Evolutionary conservation across 108 stramenopile species (phyloP), one percentile per base, ranked within the genome.

Genomic region (Cyclotella atomus): DNA sequence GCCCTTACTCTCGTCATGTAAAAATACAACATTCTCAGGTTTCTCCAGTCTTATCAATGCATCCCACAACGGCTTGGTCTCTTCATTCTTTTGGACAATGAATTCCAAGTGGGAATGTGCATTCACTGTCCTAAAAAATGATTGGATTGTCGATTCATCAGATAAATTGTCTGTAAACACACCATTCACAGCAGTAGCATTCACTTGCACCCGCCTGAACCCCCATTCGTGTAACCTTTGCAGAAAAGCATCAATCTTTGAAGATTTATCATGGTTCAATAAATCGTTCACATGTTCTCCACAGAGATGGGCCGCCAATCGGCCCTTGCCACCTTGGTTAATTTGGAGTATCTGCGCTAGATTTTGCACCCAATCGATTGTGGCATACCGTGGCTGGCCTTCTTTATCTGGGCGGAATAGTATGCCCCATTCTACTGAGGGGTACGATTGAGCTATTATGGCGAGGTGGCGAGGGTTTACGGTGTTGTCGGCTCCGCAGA

Each of bases 351-450:
- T 50, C 5, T 33, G 35, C 34, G 46, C 46, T 24, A 79, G 78
- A 19, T 64, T 54, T 7, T 32, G 34, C 24, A 98, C 96, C 95
- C 95, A 98, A 44, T 78, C 71, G 32, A 32, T 36, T 0, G 92
- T 74, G 0, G 96, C 91, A 65, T 96, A 96, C 8, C 97, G 86
- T 2, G 95, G 94, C 64, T 83, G 57, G 32, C 96, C 95, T 70
- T 95, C 95, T 74, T 91, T 91, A 77, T 98, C 97, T 2, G 94
- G 95, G 9, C 97, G 88, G 72, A 98, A 98, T 0, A 98, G 68
- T 15, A 96, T 87, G 19, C 97, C 97, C 79, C 92, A 98, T 76
- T 98, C 97, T 2, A 93, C 90, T 55, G 87, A 75, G 15, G 93
- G 91, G 59, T 95, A 96, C 1, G 50, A 20, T 14, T 82, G 54